Base-by-base conservation (phyloP, 176 grass and related monocot species). In the Otatea glauca region DNA sequence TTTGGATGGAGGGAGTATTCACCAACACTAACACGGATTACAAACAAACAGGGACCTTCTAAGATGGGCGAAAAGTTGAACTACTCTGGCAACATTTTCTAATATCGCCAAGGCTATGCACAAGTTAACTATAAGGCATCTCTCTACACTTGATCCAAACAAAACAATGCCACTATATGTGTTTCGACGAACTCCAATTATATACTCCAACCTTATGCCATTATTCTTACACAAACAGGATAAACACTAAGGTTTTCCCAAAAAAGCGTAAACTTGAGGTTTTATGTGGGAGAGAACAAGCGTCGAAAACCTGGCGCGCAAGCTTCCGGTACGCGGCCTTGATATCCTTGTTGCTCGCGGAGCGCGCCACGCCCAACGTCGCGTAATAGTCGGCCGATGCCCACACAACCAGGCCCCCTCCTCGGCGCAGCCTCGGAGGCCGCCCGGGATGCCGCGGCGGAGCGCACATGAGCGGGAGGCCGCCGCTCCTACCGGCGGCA, bases 241-340 rank as follows among this genome's bases (percentile, higher is more conserved):
- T n/a, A 32, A 47, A 23, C 50, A n/a, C 68, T 51, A 68, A 1
- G 54, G 16, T 10, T 53, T 24, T 6, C 10, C 67, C 11, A 85
- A 18, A 65, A 27, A 58, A 17, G 24, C 68, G 17, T 45, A 74
- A 71, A 55, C 21, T 15, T 27, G 56, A 53, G 37, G 74, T 5
- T 79, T 18, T 25, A 6, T 7, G 24, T 34, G 7, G 32, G 27
- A 68, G 80, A 29, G 59, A 60, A 60, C 12, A 79, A 79, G 50
- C 39, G 68, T 79, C 89, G 78, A 93, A 47, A 56, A 99, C 96
- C 96, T 99, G 93, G 63, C 96, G 96, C 34, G 96, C 96, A 79
- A 96, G 91, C 84, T 87, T 95, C 59, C 96, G 85, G 81, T 99
- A 99, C 3, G 96, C 96, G 25, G 93, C 74, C 88, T 99, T 99